Base-by-base conservation (phyloP, 192 early-diverging fungal genomes). In the Chytriomyces confervae region DNA sequence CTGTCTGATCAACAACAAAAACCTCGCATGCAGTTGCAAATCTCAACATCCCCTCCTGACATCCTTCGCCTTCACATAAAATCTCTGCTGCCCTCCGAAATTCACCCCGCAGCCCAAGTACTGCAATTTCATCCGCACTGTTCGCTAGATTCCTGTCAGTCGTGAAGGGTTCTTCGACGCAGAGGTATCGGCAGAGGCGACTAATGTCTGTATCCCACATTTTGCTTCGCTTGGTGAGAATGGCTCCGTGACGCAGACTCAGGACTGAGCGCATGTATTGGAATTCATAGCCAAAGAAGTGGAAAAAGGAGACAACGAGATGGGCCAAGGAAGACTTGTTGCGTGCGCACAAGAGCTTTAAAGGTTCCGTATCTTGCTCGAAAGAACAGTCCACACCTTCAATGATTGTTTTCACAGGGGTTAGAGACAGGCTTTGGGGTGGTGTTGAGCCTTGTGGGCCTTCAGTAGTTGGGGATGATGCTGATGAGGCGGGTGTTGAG, bases 81-180 rank as follows among this genome's bases (percentile, higher is more conserved):
- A 36, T 36, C 36, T 77, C 50, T 92, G 84, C 5, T 3, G 91
- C 93, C 5, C 97, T 88, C 62, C 87, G 85, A 72, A 96, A 94
- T 83, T 98, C 97, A n/a, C 83, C 75, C 43, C 91, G 82, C 62
- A 98, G 78, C 11, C 95, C 96, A 45, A 89, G 87, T 6, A 96
- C 91, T 7, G 91, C 91, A 0, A 86, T 83, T 29, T 84, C 87
- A 82, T 97, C 95, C 2, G 94, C 94, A 24, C 93, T 94, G 71
- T 98, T 96, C 0, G 93, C 96, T 4, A 98, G 86, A 63, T 98
- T 98, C 46, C 95, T 87, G 72, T 88, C 87, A 0, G 92, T 91
- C 75, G 94, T 91, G 76, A 98, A 95, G 7, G 96, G 96, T 82
- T 97, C 96, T 74, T 98, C 97, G 13, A 97, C 91, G 79, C 96